Conservation (phyloP, 805 yeast genomes). For the Lachancea nothofagi region DNA sequence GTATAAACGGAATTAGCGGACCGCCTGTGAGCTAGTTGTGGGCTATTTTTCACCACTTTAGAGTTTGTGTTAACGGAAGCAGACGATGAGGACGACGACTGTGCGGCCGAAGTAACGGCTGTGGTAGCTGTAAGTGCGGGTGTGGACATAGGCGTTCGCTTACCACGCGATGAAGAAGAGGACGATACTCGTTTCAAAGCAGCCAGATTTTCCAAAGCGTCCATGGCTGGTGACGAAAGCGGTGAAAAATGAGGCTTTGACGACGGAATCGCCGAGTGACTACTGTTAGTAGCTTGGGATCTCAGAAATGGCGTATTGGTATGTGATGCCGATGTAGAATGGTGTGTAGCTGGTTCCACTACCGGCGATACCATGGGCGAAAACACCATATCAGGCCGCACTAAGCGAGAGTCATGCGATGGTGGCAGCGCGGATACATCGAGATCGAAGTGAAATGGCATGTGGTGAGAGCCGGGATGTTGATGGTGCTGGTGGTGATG, state of each 20-base stretch:
- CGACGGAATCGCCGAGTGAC: neutral
- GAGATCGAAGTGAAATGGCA: slow-evolving; percentile 17
- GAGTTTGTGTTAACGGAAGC: slow-evolving; percentile 11
- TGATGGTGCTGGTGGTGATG: slow-evolving; percentile 8
- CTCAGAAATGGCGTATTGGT: slow-evolving; percentile 19
- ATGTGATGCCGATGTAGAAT: slow-evolving; percentile 2
- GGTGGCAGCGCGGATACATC: slow-evolving; percentile 9
- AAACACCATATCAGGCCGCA: slow-evolving; percentile 56
- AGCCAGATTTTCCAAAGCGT: slow-evolving; percentile 33
- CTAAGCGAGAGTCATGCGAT: slow-evolving; percentile 10
- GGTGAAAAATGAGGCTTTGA: slow-evolving; percentile 33
- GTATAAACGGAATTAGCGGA: slow-evolving; percentile 11
- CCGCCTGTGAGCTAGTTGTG: slow-evolving; percentile 21
- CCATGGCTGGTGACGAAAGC: slow-evolving; percentile 64
- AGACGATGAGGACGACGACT: slow-evolving; percentile 1
- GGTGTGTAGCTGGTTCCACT: slow-evolving; percentile 27
- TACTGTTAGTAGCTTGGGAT: slow-evolving; percentile 1
- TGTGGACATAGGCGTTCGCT: slow-evolving; percentile 17
- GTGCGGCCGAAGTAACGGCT: slow-evolving; percentile 6
- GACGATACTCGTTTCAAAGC: slow-evolving; percentile 14
- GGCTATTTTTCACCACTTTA: slow-evolving; percentile 32
- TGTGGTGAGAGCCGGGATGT: no score
- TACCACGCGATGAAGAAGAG: slow-evolving; percentile 28
- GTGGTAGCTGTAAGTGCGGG: slow-evolving; percentile 16
- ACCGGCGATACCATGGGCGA: slow-evolving; percentile 78